These are phyloP conservation scores for Lactifluus volemus DNA, from an alignment of 768 basidiomycete genomes.

Conservation along the genomic window DNA sequence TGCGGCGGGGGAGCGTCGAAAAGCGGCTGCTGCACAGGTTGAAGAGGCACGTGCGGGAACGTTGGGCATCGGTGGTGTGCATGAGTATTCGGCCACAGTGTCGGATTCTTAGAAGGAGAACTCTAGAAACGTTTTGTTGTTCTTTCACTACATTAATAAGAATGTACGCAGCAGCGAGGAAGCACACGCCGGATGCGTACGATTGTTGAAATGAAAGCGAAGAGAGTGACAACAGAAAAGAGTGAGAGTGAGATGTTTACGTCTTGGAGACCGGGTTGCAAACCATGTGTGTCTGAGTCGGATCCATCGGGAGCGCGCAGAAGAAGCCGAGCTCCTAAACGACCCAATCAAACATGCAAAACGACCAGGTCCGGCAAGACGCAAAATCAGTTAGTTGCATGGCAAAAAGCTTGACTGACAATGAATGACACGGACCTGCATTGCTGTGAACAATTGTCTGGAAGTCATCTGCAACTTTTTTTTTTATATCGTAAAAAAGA, in stretches of 20 bases:
- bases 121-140: background rate
- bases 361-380: background rate
- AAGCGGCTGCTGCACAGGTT: constrained; percentile 47
- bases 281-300: constrained; percentile 54
- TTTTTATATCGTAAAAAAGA: too few species aligned
- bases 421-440: constrained; percentile 44
- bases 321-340: constrained; percentile 41
- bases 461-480: constrained; percentile 24
- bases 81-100: background rate
- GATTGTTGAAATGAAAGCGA: background rate
- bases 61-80: constrained; percentile 32
- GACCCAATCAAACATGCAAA: background rate
- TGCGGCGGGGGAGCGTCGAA: constrained; percentile 49
- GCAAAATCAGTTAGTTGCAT: background rate
- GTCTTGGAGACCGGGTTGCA: constrained; percentile 54
- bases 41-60: constrained; percentile 54
- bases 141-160: background rate
- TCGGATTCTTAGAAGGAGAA: constrained; percentile 1
- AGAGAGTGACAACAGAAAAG: background rate
- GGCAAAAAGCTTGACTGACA: too few species aligned
- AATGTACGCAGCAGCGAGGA: background rate
- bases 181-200: background rate
- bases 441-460: constrained; percentile 53
- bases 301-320: constrained; percentile 57
- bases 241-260: background rate